Percentiles rank a stretch among this genome's conserved stretches.
These are phyloP conservation scores for Penicillium herquei DNA, from an alignment of 495 filamentous ascomycete species.

Conservation along the genomic window DNA sequence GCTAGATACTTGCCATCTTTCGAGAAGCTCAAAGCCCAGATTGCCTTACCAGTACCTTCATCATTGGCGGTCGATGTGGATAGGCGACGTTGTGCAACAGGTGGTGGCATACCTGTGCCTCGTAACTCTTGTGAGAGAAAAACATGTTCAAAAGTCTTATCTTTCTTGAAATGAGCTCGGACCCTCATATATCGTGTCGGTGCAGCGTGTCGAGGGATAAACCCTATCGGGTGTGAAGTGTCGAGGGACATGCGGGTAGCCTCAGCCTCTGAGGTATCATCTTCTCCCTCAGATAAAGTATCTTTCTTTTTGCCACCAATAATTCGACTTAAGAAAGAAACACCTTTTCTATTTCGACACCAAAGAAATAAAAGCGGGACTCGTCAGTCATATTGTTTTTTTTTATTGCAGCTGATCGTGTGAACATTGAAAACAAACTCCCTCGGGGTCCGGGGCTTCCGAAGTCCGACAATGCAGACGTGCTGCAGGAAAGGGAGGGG, in stretches of 20 bases:
- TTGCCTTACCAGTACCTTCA: constrained; percentile 49
- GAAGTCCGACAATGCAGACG: not conserved
- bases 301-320: constrained; percentile 74
- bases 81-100: constrained; percentile 24
- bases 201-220: constrained; percentile 81
- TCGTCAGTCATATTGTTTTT: not conserved
- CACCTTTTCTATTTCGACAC: constrained; percentile 63
- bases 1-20: constrained; percentile 91
- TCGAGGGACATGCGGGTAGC: constrained; percentile 72
- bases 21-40: constrained; percentile 93
- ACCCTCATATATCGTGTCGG: constrained; percentile 91
- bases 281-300: constrained; percentile 48
- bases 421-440: too few relatives aligned
- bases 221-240: constrained; percentile 81
- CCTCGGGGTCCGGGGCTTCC: not conserved
- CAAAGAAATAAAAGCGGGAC: not conserved
- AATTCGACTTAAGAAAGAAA: constrained; percentile 89
- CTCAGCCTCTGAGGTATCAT: constrained; percentile 71
- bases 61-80: constrained; percentile 30
- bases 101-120: constrained; percentile 21
- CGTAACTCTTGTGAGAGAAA: constrained; percentile 89
- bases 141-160: constrained; percentile 76
- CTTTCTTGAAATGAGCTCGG: constrained; percentile 75
- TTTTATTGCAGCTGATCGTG: too few relatives aligned
- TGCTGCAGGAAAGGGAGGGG: too few relatives aligned